Evolutionary conservation across 2,329 filamentous ascomycete species (phyloP).

Genomic region (Fusarium sp.): DNA sequence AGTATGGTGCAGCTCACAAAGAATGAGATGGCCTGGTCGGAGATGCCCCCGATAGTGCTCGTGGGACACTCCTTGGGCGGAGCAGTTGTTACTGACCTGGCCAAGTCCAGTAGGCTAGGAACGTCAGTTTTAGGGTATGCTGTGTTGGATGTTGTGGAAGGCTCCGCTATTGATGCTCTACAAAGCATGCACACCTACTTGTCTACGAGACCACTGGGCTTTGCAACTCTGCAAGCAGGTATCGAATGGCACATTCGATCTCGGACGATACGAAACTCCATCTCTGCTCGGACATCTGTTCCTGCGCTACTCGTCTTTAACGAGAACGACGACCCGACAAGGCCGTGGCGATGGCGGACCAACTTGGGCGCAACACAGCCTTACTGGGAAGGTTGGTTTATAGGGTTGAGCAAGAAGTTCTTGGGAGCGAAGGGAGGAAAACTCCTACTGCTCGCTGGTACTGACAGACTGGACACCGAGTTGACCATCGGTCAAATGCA

Average conservation of each 20-base stretch:
- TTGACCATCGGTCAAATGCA: constrained; percentile 98
- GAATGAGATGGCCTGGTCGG: constrained; percentile 75
- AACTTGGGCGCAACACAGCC: constrained; percentile 84
- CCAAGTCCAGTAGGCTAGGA: constrained; percentile 73
- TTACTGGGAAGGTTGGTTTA: constrained; percentile 96
- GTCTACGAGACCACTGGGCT: constrained; percentile 80
- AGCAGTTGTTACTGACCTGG: constrained; percentile 87
- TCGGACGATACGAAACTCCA: constrained; percentile 83
- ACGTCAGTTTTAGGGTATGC: constrained; percentile 81
- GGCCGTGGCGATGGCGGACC: constrained; percentile 85
- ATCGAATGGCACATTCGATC: constrained; percentile 96
- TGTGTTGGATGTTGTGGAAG: constrained; percentile 94
- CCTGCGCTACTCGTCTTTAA: constrained; percentile 75
- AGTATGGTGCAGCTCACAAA: constrained; percentile 75
- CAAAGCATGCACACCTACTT: constrained; percentile 95
- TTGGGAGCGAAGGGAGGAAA: constrained; percentile 84
- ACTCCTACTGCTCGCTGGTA: constrained; percentile 84
- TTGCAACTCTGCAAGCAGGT: constrained; percentile 79
- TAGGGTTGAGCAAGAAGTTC: constrained; percentile 88
- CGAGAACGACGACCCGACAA: constrained; percentile 48
- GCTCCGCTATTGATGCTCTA: constrained; percentile 93
- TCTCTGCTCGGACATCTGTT: constrained; percentile 88
- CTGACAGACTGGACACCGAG: constrained; percentile 89
- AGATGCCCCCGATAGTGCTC: constrained; percentile 79
- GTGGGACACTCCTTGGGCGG: constrained; percentile 95